Evolutionary conservation across 768 basidiomycete genomes (phyloP), one percentile per base, ranked within the genome.

Genomic region (Glaciozyma antarctica): DNA sequence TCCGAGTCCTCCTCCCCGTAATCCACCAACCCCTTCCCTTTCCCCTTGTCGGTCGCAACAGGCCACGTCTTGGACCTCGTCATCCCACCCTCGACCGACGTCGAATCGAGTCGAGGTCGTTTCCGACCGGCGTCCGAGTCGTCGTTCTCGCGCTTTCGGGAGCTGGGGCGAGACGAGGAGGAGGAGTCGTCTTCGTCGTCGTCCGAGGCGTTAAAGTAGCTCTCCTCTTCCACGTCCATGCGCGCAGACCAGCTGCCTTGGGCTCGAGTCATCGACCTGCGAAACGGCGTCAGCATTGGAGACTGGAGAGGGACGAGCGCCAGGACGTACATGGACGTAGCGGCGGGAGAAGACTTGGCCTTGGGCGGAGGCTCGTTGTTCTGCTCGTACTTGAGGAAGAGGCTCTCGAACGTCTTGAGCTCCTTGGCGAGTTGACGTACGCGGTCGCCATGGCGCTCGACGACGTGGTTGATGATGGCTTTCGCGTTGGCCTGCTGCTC

Each of bases 141-240:
- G 34, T 41, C 34, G 34, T 7, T 22, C 34, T 56, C 55, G 34
- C 55, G 55, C n/a, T 56, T 56, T 9, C 55, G 55, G 6, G 55
- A 56, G 21, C 34, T n/a, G 34, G 34, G 30, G 17, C 28, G 53
- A 22, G 19, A 6, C 32, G 30, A 30, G 32, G 53, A 6, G 13
- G 53, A 54, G 52, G 30, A 26, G 26, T 19, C 17, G 17, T 56
- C 55, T 0, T 56, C 55, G 79, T 70, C 75, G 48, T 91, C 91
- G 51, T 90, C 88, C 67, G 91, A 90, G 48, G 88, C 82, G 72
- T 93, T 90, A 82, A 95, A 97, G 78, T 95, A 98, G 65, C 86
- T 83, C 75, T 98, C 93, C 75, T 98, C 93, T 66, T 88, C 87
- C 8, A 81, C 80, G 26, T 73, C 72, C 49, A 65, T 63, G 24